Evolutionary conservation across 2,329 filamentous ascomycete genomes (phyloP).

Genomic region (Simplicillium sp.): DNA sequence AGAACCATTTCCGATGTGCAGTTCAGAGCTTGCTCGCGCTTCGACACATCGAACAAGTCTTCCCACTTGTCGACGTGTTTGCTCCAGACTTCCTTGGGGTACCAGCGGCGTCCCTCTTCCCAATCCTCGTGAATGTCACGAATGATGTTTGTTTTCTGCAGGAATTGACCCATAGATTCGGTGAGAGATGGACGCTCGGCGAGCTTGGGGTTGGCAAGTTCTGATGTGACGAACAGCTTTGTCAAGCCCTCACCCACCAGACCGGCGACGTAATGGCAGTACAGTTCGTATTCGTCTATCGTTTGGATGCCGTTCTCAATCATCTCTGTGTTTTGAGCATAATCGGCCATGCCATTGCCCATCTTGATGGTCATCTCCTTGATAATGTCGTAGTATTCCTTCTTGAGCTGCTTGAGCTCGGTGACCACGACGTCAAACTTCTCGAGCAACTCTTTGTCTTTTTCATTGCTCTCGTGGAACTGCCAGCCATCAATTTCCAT

Average conservation of each 20-base stretch:
- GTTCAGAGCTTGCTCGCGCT: conserved; percentile 68
- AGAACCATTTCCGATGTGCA: conserved; percentile 93
- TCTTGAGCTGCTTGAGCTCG: conserved; percentile 84
- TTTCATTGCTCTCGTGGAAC: conserved; percentile 83
- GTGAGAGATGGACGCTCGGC: conserved; percentile 70
- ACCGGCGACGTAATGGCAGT: conserved; percentile 98
- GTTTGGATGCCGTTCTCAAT: conserved; percentile 74
- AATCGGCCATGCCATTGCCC: conserved; percentile 99
- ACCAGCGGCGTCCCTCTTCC: conserved; percentile 82
- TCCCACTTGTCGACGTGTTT: conserved; percentile 87
- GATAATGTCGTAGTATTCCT: conserved; percentile 75
- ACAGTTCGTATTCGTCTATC: conserved; percentile 83
- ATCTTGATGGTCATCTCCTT: conserved; percentile 88
- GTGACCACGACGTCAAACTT: conserved; percentile 81
- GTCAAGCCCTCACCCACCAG: conserved; percentile 94
- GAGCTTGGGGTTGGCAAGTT: conserved; percentile 78
- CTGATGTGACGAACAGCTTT: conserved; percentile 76
- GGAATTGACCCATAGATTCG: conserved; percentile 93
- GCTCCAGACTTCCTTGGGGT: conserved; percentile 93
- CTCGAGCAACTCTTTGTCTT: conserved; percentile 84
- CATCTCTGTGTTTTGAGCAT: conserved; percentile 73
- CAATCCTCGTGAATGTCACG: conserved; percentile 88
- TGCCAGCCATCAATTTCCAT: conserved; percentile 85
- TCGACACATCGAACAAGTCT: conserved; percentile 76
- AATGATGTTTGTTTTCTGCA: conserved; percentile 99